Evolutionary conservation across 148 eudicot species (phyloP), one percentile per base, ranked within the genome.

Genomic region (Chenopodium formosanum): DNA sequence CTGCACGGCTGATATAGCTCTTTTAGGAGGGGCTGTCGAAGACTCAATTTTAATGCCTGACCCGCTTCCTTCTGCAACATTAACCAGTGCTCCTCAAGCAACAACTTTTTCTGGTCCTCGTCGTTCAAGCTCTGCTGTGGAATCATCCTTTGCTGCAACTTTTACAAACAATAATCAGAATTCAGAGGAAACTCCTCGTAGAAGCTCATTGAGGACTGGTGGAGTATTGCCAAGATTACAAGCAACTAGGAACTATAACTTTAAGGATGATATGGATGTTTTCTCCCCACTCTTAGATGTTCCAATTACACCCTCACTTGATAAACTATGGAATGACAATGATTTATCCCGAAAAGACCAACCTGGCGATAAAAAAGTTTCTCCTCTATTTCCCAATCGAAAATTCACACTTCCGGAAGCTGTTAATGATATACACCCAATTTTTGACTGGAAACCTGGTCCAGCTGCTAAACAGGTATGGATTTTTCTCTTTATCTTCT

Each of bases 21-120:
- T 96, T 79, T 81, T 94, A 80, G 98, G 97, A 77, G 91, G 94
- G 83, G 89, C 93, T 84, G 86, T 90, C 56, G 98, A 94, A 82
- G 98, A 94, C 82, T 92, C 99, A 73, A 83, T 92, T 82, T 86
- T 96, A 79, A 96, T 96, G 98, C 99, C 99, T 65, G 99, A 96
- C 75, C 98, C 97, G 37, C 95, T 96, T 79, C 98, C 97, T 83
- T 87, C 97, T 27, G 80, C 88, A 75, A 69, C 90, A 52, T 83
- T 89, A 78, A 88, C 95, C 52, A 86, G 79, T 82, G 70, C 85
- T 86, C 82, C 93, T 77, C 87, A 83, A 56, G 56, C 89, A 44
- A 80, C 91, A 76, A 25, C 89, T 50, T 84, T 86, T 52, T 65
- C 89, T 68, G 91, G 92, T 71, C 89, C 91, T 85, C 89, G 94